Evolutionary conservation across 83 land plant genomes (phyloP).

Genomic region (Picea mariana): DNA sequence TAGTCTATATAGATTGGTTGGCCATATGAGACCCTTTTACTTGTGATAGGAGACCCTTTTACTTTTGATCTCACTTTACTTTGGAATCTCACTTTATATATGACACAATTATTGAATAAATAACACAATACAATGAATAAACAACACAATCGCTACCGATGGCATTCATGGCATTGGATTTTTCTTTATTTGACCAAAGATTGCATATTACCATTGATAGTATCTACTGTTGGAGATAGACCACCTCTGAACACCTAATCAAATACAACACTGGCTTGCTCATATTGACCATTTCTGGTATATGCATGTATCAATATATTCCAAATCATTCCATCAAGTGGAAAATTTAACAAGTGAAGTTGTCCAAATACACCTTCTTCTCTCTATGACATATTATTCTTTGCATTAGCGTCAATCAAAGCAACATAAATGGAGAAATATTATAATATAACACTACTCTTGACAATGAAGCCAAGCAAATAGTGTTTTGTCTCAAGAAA

Average conservation of each 20-base stretch:
- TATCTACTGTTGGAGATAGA: slow-evolving; percentile 57
- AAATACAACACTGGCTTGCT: slow-evolving; percentile 69
- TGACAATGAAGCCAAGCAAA: slow-evolving; percentile 36
- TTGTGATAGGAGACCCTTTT: no score
- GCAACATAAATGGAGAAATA: slow-evolving; percentile 30
- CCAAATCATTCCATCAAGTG: slow-evolving; percentile 54
- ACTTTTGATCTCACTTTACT: no score
- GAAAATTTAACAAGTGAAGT: slow-evolving; percentile 26
- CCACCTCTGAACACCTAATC: slow-evolving; percentile 66
- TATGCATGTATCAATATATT: slow-evolving; percentile 77
- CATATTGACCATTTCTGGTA: slow-evolving; percentile 68
- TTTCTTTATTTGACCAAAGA: slow-evolving; percentile 40
- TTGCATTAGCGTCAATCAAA: slow-evolving; percentile 67
- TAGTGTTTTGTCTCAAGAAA: slow-evolving; percentile 43
- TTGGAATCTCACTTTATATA: no score
- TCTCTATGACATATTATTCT: slow-evolving; percentile 53
- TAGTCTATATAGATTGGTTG: no score
- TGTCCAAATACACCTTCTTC: slow-evolving; percentile 71
- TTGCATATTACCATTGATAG: slow-evolving; percentile 64
- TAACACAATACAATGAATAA: no score
- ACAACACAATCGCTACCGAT: no score
- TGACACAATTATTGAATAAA: no score
- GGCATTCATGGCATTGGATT: no score
- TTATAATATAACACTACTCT: slow-evolving; percentile 22
- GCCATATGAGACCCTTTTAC: no score